These are phyloP conservation scores for Madurella mycetomatis DNA, from an alignment of 2,329 filamentous ascomycete species.

Conservation along the genomic window DNA sequence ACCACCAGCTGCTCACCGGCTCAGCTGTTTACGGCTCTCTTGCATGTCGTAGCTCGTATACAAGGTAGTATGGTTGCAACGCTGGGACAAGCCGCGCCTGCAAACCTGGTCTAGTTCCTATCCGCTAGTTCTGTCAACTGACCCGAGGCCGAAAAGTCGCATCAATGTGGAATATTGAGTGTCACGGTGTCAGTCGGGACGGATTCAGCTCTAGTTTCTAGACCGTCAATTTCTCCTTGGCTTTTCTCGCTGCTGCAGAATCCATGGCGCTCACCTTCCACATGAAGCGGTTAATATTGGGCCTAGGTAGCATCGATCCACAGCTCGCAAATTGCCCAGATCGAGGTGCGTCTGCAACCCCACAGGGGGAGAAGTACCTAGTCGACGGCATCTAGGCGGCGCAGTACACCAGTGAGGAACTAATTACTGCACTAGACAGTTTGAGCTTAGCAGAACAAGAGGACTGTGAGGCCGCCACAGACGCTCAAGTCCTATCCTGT, in stretches of 20 bases:
- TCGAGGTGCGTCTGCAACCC: constrained; percentile 9
- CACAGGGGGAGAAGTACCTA: background rate
- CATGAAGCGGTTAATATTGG: constrained; percentile 8
- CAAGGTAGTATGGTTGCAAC: constrained; percentile 1
- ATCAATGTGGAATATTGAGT: background rate
- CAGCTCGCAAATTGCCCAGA: constrained; percentile 5
- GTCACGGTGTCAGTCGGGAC: background rate
- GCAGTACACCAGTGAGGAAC: background rate
- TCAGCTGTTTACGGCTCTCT: background rate
- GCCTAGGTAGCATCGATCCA: constrained; percentile 11
- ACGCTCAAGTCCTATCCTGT: no score
- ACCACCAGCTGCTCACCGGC: background rate
- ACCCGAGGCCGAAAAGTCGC: no score
- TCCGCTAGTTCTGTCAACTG: background rate
- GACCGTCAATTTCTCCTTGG: background rate
- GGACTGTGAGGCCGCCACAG: no score
- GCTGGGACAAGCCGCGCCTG: background rate
- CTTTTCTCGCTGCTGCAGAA: constrained; percentile 1
- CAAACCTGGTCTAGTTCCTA: background rate
- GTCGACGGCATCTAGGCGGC: background rate
- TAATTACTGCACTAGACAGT: background rate
- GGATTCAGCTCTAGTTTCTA: background rate
- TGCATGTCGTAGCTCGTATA: constrained; percentile 4
- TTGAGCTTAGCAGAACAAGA: no score
- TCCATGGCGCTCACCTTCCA: background rate